Evolutionary conservation across 2,329 filamentous ascomycete genomes (phyloP).

Genomic region (Trichophyton benhamiae): DNA sequence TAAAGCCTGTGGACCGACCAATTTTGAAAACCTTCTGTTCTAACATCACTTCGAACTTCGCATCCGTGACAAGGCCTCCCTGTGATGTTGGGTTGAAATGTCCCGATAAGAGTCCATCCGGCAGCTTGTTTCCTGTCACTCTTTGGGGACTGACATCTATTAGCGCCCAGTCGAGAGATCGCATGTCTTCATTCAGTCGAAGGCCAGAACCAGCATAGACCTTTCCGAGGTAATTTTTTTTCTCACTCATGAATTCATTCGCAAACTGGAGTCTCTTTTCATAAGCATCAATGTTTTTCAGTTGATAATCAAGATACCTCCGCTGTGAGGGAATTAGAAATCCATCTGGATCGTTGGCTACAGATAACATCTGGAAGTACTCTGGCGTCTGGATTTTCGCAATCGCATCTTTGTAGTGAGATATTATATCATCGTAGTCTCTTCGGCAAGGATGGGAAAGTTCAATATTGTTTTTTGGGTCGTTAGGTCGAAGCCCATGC

Average conservation of each 20-base stretch:
- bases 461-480: not conserved
- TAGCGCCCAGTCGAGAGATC: slow-evolving; percentile 7
- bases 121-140: not conserved
- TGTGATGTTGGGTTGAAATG: not conserved
- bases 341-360: no score
- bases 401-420: not conserved
- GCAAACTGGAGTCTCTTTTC: no score
- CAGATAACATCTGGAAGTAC: no score
- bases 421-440: not conserved
- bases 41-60: not conserved
- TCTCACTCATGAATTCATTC: no score
- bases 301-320: no score
- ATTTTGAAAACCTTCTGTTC: not conserved
- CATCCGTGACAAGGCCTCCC: not conserved
- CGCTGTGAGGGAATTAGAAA: no score
- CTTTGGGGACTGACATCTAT: not conserved
- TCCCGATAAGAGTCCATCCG: no score
- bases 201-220: slow-evolving; percentile 4
- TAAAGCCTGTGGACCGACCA: slow-evolving; percentile 5
- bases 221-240: no score
- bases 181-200: not conserved
- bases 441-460: not conserved
- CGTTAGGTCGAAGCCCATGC: not conserved
- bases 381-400: not conserved
- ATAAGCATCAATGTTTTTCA: no score